Evolutionary conservation across 352 stramenopile genomes (phyloP).

Genomic region (Phytopythium cucurbitacearum): DNA sequence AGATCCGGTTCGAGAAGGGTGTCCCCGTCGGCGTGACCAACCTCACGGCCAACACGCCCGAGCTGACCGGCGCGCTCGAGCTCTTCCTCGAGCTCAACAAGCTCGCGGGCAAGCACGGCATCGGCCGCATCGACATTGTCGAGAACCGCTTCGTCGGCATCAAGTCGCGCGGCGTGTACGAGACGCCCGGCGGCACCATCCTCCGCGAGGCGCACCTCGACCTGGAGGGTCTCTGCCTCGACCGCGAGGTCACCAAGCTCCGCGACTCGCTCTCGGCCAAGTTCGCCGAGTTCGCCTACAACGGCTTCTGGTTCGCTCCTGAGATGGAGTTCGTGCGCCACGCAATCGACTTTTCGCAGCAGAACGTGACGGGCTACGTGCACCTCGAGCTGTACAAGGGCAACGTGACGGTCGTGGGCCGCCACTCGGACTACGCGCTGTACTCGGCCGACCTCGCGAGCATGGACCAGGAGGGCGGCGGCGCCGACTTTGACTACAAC

Average conservation of each 20-base stretch:
- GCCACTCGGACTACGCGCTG: slow-evolving; percentile 90
- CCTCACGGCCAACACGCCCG: slow-evolving; percentile 68
- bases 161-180: slow-evolving; percentile 98
- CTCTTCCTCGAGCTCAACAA: slow-evolving; percentile 98
- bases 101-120: slow-evolving; percentile 94
- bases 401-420: slow-evolving; percentile 94
- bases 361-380: slow-evolving; percentile 93
- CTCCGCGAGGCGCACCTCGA: slow-evolving; percentile 85
- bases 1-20: slow-evolving; percentile 95
- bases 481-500: slow-evolving; percentile 97
- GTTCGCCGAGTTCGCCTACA: slow-evolving; percentile 98
- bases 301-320: slow-evolving; percentile 99
- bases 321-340: slow-evolving; percentile 98
- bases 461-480: slow-evolving; percentile 98
- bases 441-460: slow-evolving; percentile 97
- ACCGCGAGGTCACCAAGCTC: slow-evolving; percentile 95
- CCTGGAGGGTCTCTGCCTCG: slow-evolving; percentile 96
- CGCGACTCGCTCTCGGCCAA: slow-evolving; percentile 92
- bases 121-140: slow-evolving; percentile 98
- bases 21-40: slow-evolving; percentile 93
- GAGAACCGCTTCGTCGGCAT: slow-evolving; percentile 99
- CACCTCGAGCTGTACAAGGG: slow-evolving; percentile 98
- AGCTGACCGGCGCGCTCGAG: slow-evolving; percentile 91
- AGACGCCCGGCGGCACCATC: slow-evolving; percentile 96
- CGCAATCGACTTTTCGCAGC: slow-evolving; percentile 93